phyloP scores from a whole-genome alignment of 306 rosid genomes.

The Ziziphus jujuba region DNA sequence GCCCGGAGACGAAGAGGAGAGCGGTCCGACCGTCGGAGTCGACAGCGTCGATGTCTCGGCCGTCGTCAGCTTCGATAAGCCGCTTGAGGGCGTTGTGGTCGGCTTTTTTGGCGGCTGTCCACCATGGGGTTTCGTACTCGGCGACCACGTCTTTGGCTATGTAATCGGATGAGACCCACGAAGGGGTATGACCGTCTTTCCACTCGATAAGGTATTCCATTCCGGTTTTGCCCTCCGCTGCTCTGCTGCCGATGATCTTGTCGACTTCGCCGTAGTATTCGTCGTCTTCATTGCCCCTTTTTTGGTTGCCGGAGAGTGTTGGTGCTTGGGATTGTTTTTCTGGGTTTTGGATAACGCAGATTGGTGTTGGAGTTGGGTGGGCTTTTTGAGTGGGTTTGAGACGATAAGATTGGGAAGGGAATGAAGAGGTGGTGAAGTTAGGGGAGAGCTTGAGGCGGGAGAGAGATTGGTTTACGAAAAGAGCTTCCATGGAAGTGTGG shows the following conservation, averaged over 20 bases:
- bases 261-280: conserved; percentile 74
- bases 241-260: conserved; percentile 75
- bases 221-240: conserved; percentile 36
- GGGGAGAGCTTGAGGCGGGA: conserved; percentile 52
- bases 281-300: conserved; percentile 3
- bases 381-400: conserved; percentile 28
- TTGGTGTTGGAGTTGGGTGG: not conserved
- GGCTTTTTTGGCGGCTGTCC: conserved; percentile 85
- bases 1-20: conserved; percentile 64
- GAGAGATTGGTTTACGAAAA: conserved; percentile 55
- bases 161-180: conserved; percentile 76
- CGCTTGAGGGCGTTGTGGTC: conserved; percentile 41
- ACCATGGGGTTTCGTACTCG: conserved; percentile 85
- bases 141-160: conserved; percentile 77
- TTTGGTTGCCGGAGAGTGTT: conserved; percentile 1
- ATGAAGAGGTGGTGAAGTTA: conserved; percentile 14
- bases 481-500: conserved; percentile 57
- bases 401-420: conserved; percentile 23
- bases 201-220: conserved; percentile 85
- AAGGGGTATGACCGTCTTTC: conserved; percentile 81
- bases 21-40: conserved; percentile 78
- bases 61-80: conserved; percentile 45
- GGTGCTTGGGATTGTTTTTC: conserved; percentile 7
- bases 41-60: conserved; percentile 67
- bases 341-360: conserved; percentile 47